A percentile compares a stretch with the other conserved stretches of the same genome.
Conservation (phyloP, 2,329 filamentous ascomycete species). For the Aspergillaceae sp. region DNA sequence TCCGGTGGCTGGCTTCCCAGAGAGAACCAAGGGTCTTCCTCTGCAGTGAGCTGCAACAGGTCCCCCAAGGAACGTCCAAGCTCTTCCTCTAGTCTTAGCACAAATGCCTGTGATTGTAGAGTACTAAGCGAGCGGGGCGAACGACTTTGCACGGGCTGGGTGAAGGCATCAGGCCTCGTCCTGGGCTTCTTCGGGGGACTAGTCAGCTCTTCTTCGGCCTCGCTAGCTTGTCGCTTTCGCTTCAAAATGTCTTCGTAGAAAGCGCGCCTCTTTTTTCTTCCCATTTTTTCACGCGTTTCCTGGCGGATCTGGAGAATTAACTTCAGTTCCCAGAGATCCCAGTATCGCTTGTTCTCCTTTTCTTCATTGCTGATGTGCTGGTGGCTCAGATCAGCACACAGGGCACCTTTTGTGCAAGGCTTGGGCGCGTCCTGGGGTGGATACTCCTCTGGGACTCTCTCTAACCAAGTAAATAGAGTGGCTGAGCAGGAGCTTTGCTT, state of each 20-base stretch:
- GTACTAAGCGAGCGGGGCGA: no score
- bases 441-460: neutral
- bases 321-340: slow-evolving; percentile 18
- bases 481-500: neutral
- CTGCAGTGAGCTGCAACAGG: no score
- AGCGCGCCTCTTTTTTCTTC: neutral
- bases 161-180: no score
- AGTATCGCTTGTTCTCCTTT: slow-evolving; percentile 6
- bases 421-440: neutral
- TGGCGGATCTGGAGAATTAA: slow-evolving; percentile 3
- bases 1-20: no score
- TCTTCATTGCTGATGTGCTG: neutral
- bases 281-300: neutral
- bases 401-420: neutral
- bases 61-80: no score
- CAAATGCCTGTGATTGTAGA: no score
- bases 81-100: no score
- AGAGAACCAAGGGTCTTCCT: no score
- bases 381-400: slow-evolving; percentile 10
- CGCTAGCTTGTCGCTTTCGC: neutral
- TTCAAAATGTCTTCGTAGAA: neutral
- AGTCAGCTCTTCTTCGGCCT: neutral
- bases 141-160: no score
- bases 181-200: neutral
- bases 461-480: neutral